These are phyloP conservation scores for Colletotrichum sp. DNA, from an alignment of 2,329 filamentous ascomycete genomes.

Conservation along the genomic window DNA sequence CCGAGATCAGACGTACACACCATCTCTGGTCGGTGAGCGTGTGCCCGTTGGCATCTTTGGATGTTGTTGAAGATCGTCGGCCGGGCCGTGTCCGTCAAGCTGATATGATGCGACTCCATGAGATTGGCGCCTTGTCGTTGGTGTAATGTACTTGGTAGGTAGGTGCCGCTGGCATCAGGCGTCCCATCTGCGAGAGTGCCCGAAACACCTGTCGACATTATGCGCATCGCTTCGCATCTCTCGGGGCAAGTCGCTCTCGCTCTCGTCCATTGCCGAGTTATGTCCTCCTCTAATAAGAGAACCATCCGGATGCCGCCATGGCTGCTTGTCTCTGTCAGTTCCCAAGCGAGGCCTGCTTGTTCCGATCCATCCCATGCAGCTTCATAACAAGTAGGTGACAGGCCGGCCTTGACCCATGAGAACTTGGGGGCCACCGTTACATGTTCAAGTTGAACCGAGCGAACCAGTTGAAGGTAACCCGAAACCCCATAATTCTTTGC, in stretches of 20 bases:
- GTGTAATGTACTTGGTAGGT: background rate
- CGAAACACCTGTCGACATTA: background rate
- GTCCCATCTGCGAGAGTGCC: background rate
- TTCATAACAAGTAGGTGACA: background rate
- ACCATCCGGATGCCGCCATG: background rate
- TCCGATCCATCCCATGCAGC: slow-evolving; percentile 9
- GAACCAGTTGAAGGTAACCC: background rate
- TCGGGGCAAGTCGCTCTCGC: background rate
- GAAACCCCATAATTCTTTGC: slow-evolving; percentile 8
- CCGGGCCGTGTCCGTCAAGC: background rate
- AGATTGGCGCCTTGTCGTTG: background rate
- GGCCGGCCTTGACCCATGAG: background rate
- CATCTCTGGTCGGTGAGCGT: slow-evolving; percentile 15
- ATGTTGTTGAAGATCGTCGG: slow-evolving; percentile 7
- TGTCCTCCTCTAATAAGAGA: background rate
- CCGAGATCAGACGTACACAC: slow-evolving; percentile 16
- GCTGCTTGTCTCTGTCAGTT: background rate
- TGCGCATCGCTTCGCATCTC: background rate
- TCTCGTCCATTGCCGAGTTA: background rate
- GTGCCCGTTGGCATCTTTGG: background rate
- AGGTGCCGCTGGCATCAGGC: background rate
- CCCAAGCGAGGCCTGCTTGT: background rate
- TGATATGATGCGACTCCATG: background rate
- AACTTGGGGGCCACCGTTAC: background rate
- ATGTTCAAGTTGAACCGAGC: background rate